Percentiles rank a stretch among this genome's conserved stretches.
These are phyloP conservation scores for Salix koriyanagi DNA, from an alignment of 345 rosid species.

Conservation along the genomic window DNA sequence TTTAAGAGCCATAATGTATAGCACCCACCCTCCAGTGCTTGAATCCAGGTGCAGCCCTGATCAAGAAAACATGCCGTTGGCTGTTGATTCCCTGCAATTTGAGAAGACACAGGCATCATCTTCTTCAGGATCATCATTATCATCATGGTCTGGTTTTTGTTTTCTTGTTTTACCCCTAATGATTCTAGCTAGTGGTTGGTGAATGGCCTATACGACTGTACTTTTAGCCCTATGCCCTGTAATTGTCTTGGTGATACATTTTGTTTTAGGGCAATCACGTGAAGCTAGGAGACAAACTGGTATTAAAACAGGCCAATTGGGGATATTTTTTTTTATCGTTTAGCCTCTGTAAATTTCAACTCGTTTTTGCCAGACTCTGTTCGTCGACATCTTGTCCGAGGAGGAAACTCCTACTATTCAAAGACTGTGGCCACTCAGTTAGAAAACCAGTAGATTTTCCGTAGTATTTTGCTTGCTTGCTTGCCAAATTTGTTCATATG, in stretches of 20 bases:
- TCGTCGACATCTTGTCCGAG: not conserved
- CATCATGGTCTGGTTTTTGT: conserved; percentile 2
- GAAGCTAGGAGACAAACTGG: conserved; percentile 36
- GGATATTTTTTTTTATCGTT: conserved; percentile 16
- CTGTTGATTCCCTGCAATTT: conserved; percentile 93
- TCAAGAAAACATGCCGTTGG: conserved; percentile 99
- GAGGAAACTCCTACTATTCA: not conserved
- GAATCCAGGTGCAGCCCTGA: conserved; percentile 87
- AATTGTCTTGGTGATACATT: conserved; percentile 4
- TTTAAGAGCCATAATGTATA: conserved; percentile 88
- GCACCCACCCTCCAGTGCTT: conserved; percentile 61
- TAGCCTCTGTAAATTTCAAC: conserved; percentile 21
- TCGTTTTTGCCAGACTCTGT: not conserved
- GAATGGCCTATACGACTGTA: not conserved
- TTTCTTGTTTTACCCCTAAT: conserved; percentile 39
- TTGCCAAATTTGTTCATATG: not conserved
- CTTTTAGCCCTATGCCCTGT: not conserved
- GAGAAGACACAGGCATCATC: conserved; percentile 46
- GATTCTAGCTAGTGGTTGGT: conserved; percentile 9
- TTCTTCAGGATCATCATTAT: conserved; percentile 1
- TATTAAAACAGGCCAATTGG: conserved; percentile 6
- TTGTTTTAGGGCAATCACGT: conserved; percentile 32
- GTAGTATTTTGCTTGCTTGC: not conserved
- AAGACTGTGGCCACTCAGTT: not conserved
- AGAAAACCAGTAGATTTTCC: not conserved